phyloP scores from a whole-genome alignment of 1,139 yeast genomes.

The Geotrichum aggregatum region DNA sequence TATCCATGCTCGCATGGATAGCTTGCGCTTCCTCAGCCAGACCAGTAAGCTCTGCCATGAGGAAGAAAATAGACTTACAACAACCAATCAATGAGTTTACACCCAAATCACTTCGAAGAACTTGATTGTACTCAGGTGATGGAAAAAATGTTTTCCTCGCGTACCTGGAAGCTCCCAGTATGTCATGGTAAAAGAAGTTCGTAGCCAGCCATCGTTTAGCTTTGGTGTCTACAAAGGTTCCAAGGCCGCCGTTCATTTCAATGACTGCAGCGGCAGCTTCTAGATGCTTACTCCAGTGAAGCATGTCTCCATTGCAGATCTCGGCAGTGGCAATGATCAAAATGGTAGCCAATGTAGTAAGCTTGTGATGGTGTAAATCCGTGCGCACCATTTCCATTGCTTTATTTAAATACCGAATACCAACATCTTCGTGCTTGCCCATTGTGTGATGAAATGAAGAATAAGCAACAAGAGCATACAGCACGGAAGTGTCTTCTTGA shows the following conservation, averaged over 20 bases:
- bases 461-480: slow-evolving; percentile 73
- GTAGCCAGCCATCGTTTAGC: slow-evolving; percentile 70
- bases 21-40: slow-evolving; percentile 48
- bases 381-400: slow-evolving; percentile 31
- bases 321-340: slow-evolving; percentile 67
- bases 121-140: slow-evolving; percentile 47
- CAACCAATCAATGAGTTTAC: slow-evolving; percentile 71
- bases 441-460: slow-evolving; percentile 61
- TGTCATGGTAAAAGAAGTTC: slow-evolving; percentile 77
- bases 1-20: slow-evolving; percentile 2
- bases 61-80: slow-evolving; percentile 59
- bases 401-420: slow-evolving; percentile 35
- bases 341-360: slow-evolving; percentile 57
- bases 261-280: slow-evolving; percentile 62
- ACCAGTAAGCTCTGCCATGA: slow-evolving; percentile 66
- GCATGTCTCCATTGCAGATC: slow-evolving; percentile 71
- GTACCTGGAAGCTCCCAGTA: slow-evolving; percentile 54
- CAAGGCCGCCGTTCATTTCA: slow-evolving; percentile 54
- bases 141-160: slow-evolving; percentile 37
- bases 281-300: slow-evolving; percentile 60
- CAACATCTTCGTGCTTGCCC: slow-evolving; percentile 40
- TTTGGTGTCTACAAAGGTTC: slow-evolving; percentile 48
- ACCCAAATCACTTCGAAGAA: slow-evolving; percentile 40
- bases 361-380: slow-evolving; percentile 26
- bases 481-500: slow-evolving; percentile 59